A percentile compares a stretch with the other conserved stretches of the same genome.
phyloP scores from a whole-genome alignment of 2,329 filamentous ascomycete genomes.

The Stenocarpella maydis region DNA sequence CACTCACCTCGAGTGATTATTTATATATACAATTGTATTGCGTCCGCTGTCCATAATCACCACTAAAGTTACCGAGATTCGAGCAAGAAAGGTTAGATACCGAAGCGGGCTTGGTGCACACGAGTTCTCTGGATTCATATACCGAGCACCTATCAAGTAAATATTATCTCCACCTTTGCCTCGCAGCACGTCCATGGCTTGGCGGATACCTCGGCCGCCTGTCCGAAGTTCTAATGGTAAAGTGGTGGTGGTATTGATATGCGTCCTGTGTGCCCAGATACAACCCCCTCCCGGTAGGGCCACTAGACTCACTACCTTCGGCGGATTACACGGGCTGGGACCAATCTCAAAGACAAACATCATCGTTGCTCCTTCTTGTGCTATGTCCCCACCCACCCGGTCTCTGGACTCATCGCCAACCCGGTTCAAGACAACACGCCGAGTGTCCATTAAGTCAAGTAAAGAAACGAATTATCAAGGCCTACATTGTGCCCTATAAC shows the following conservation, averaged over 20 bases:
- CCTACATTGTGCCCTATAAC: conserved; percentile 30
- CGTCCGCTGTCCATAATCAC: background rate
- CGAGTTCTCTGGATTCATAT: conserved; percentile 3
- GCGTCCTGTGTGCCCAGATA: background rate
- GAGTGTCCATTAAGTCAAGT: conserved; percentile 23
- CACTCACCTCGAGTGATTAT: background rate
- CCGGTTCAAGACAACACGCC: background rate
- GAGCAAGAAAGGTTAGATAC: too few relatives aligned
- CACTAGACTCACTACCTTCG: too few relatives aligned
- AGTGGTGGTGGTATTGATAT: background rate
- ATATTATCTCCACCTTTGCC: conserved; percentile 21
- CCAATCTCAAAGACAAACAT: background rate
- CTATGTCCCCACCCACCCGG: background rate
- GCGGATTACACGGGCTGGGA: background rate
- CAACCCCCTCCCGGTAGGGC: too few relatives aligned
- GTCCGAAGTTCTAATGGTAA: background rate
- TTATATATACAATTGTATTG: background rate
- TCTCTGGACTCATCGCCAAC: background rate
- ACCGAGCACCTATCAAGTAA: conserved; percentile 23
- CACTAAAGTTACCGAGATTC: background rate
- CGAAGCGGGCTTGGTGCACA: background rate
- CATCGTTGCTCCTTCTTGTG: background rate
- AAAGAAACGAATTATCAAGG: conserved; percentile 18
- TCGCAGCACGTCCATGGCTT: background rate
- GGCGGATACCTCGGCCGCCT: background rate